These are phyloP conservation scores for Podila epigama DNA, from an alignment of 192 early-diverging fungal species.

Conservation along the genomic window DNA sequence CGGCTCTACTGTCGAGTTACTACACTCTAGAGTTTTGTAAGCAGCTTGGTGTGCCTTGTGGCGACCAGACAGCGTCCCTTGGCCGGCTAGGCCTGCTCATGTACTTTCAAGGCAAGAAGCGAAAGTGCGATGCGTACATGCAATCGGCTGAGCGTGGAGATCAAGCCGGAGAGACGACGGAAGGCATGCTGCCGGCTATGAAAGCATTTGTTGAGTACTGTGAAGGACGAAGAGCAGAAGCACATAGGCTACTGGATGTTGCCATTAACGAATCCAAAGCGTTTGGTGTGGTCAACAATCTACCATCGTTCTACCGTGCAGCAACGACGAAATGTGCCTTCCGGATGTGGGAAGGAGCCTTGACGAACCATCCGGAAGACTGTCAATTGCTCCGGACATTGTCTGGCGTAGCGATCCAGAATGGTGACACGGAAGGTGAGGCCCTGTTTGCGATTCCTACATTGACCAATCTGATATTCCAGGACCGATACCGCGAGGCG, in stretches of 20 bases:
- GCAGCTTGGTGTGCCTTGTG: constrained; percentile 15
- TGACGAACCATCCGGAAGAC: constrained; percentile 45
- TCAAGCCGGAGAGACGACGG: constrained; percentile 29
- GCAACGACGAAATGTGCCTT: constrained; percentile 47
- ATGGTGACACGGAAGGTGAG: constrained; percentile 56
- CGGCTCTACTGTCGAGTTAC: constrained; percentile 21
- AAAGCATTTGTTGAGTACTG: constrained; percentile 51
- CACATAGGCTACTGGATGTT: constrained; percentile 37
- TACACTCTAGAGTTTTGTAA: constrained; percentile 20
- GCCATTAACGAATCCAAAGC: constrained; percentile 47
- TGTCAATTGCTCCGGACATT: constrained; percentile 38
- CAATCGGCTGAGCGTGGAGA: constrained; percentile 21
- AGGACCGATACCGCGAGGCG: constrained; percentile 46
- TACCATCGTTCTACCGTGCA: constrained; percentile 54
- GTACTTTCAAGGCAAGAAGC: constrained; percentile 51
- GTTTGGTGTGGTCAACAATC: constrained; percentile 50
- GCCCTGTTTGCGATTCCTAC: constrained; percentile 54
- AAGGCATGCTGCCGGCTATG: constrained; percentile 46
- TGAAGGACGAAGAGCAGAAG: constrained; percentile 42
- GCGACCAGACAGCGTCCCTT: constrained; percentile 46
- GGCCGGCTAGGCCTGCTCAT: constrained; percentile 45
- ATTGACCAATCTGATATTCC: constrained; percentile 45
- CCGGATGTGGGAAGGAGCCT: constrained; percentile 56
- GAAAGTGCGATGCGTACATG: constrained; percentile 47
- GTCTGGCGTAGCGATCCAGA: constrained; percentile 50